Evolutionary conservation across 1,284 basidiomycete genomes (phyloP), one percentile per base, ranked within the genome.

Genomic region (Naganishia sp.): DNA sequence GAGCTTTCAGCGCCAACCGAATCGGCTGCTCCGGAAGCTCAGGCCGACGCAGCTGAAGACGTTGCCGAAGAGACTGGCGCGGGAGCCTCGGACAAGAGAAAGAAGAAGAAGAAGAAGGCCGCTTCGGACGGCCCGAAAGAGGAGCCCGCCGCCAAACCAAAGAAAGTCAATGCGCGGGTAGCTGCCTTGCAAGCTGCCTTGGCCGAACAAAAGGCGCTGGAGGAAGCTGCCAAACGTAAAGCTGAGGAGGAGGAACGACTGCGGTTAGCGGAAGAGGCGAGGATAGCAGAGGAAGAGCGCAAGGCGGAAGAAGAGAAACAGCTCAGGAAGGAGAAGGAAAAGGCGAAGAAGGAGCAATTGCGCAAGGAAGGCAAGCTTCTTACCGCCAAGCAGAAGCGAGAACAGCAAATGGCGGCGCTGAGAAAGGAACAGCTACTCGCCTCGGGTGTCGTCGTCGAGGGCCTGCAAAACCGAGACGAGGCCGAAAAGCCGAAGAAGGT

Each of bases 331-430:
- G 90, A 94, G 73, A 93, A 90, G 77, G 94, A 96, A 81, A 93
- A 92, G 85, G 91, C 90, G 50, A 94, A 94, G 79, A 85, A 85
- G 60, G 92, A 94, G 73, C 75, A 88, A 52, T 87, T 90, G 25
- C 91, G 90, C 83, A 94, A 93, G 76, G 93, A 96, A 79, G 94
- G 94, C 41, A 86, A 89, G 63, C 81, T 93, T 39, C 84, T 97
- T 53, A 96, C 94, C 6, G 92, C 94, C 76, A 97, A 96, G 81
- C 94, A 99, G 79, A 97, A 94, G 81, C 90, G 92, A 74, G 94
- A 98, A 77, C 89, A 86, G 72, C 90, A 90, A 18, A 90, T 89
- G 67, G 94, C 94, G 9, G 94, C 98, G 78, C 86, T 92, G 43
- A 87, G 94, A 65, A 90, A 89, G 79, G 87, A 95, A 79, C 95